Base-by-base conservation (phyloP, 2,329 filamentous ascomycete species). In the Fusarium pilosicola region DNA sequence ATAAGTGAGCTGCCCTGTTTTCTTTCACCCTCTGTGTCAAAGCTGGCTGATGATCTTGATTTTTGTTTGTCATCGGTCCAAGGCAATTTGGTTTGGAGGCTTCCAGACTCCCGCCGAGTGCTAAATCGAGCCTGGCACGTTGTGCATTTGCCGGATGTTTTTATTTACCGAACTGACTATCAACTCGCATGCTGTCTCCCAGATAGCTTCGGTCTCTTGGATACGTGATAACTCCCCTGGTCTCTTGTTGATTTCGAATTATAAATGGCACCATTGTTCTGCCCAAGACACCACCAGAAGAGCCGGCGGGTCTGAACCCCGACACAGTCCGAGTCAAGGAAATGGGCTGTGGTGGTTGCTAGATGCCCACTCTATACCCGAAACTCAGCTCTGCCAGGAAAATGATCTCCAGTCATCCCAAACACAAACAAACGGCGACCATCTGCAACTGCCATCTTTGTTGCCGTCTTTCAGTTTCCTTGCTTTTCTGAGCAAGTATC, bases 11-110 rank as follows among this genome's bases (percentile, higher is more conserved):
- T 20, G 34, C 42, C 48, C 24, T 68, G 64, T 55, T 68, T 68
- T 68, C 65, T 68, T 68, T 68, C 65, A 55, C 30, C 30, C 17
- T 22, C 32, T n/a, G 32, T 34, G 24, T 68, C 22, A 32, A 39
- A 60, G 34, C 22, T 49, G 39, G 45, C 26, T 41, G 62, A 22
- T 55, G 75, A 83, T 83, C 81, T 83, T 68, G 74, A n/a, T 78
- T 83, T 83, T 79, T 71, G 74, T 62, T 71, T 70, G 76, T 77
- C 81, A 83, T 83, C 81, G 80, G 73, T 20, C 39, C 30, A 58
- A 64, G 59, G 34, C 45, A 65, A 65, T 51, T 52, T 65, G 38
- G 63, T 14, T 28, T 55, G 51, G 34, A 55, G 36, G 36, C 34
- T 68, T 71, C 64, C 28, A 56, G 62, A 67, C 52, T 51, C 24